Base-by-base conservation (phyloP, 208 protist genomes). In the Ichthyophonus hoferi region DNA sequence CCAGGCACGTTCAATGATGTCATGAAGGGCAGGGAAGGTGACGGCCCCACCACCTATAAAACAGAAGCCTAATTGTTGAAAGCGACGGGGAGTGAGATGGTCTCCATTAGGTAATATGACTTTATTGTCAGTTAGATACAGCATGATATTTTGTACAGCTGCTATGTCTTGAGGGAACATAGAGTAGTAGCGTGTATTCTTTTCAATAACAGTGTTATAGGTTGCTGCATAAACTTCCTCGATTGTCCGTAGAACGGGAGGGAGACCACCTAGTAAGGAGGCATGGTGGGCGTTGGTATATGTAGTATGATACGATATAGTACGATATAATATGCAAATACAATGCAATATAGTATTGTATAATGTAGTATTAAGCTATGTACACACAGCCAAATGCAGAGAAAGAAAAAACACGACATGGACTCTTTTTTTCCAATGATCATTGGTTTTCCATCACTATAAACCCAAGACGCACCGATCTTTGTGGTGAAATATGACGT, bases 121-220 rank as follows among this genome's bases (percentile, higher is more conserved):
- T n/a, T 40, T 38, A 37, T 82, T 82, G 14, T n/a, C 78, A 82
- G n/a, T 38, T 7, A 82, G 78, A 37, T 82, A 82, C 17, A 24
- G 14, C 0, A 38, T 38, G 35, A 82, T 38, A 34, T 82, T 37
- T n/a, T 38, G 24, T 12, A 38, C 78, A 38, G 35, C 35, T 7
- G 78, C 78, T 0, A 82, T 37, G 35, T 82, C 78, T 38, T 82
- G 17, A 39, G 78, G 78, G 35, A 40, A 82, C 78, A 82, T 82
- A 12, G 7, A 12, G 78, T 82, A 82, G 78, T 82, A 82, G 78
- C 78, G 78, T 17, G 7, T 82, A n/a, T 37, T 82, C 78, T 82
- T 82, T 40, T 12, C n/a, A 7, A 82, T n/a, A 37, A 12, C 31
- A 24, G 78, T 82, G 0, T 82, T 82, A n/a, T 40, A 37, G 78